phyloP scores from a whole-genome alignment of 2,329 filamentous ascomycete species.

The Aspergillus fumigatiaffinis region DNA sequence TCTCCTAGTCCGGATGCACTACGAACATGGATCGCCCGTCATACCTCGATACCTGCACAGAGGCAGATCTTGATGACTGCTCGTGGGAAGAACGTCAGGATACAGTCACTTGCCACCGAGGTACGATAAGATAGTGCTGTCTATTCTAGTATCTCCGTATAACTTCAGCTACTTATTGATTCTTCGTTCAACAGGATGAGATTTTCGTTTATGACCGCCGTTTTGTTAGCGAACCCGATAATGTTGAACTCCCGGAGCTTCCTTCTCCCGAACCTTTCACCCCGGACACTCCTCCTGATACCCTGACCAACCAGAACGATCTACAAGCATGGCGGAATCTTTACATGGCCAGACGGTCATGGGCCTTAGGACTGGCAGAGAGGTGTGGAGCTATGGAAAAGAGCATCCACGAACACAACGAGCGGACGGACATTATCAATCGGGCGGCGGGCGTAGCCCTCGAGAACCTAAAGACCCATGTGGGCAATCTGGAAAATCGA shows the following conservation, averaged over 20 bases:
- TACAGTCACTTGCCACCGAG: conserved; percentile 75
- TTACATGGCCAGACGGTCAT: conserved; percentile 74
- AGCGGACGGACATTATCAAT: conserved; percentile 54
- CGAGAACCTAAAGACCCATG: conserved; percentile 60
- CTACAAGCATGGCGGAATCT: conserved; percentile 84
- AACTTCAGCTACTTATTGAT: neutral
- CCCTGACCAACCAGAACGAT: conserved; percentile 72
- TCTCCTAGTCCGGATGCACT: conserved; percentile 73
- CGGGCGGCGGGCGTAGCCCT: conserved; percentile 80
- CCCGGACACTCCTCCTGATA: conserved; percentile 68
- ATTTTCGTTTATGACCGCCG: conserved; percentile 89
- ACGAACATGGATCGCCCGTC: conserved; percentile 72
- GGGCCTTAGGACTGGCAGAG: conserved; percentile 69
- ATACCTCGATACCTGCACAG: conserved; percentile 68
- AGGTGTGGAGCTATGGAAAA: conserved; percentile 65
- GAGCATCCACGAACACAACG: conserved; percentile 53
- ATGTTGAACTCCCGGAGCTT: conserved; percentile 49
- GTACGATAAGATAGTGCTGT: conserved; percentile 43
- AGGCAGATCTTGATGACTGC: conserved; percentile 84
- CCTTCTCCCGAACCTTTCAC: conserved; percentile 56
- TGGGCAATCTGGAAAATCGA: conserved; percentile 42
- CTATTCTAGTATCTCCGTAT: neutral
- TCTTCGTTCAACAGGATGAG: conserved; percentile 59
- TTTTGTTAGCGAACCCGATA: conserved; percentile 50
- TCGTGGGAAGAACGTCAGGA: conserved; percentile 78